These are phyloP conservation scores for Fusarium succisae DNA, from an alignment of 2,329 filamentous ascomycete species.

Conservation along the genomic window DNA sequence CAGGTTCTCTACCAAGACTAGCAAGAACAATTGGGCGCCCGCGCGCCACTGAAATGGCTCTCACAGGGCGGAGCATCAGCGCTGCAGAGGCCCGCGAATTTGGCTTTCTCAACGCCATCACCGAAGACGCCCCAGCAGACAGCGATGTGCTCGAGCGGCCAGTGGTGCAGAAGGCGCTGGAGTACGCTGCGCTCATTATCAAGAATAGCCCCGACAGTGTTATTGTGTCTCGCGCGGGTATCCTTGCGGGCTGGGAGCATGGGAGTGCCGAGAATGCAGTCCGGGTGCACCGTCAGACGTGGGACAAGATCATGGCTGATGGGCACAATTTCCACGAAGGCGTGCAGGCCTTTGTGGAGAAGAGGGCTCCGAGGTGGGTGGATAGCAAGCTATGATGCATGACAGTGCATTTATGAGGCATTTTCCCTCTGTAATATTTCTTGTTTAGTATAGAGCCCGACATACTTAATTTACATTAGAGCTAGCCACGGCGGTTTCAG, in stretches of 20 bases:
- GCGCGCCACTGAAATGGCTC: constrained; percentile 72
- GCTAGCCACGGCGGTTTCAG: constrained; percentile 1
- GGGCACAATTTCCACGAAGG: constrained; percentile 78
- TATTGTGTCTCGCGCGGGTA: constrained; percentile 72
- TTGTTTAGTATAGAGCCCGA: not conserved
- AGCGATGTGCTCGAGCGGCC: constrained; percentile 46
- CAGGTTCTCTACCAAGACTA: constrained; percentile 75
- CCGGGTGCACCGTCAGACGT: constrained; percentile 58
- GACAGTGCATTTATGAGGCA: constrained; percentile 10
- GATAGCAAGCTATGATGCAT: constrained; percentile 61
- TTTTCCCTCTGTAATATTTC: not conserved
- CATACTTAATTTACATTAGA: not conserved
- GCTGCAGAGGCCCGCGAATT: constrained; percentile 68
- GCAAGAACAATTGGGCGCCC: constrained; percentile 72
- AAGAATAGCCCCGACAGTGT: constrained; percentile 76
- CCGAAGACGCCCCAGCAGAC: constrained; percentile 46
- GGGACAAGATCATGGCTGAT: constrained; percentile 65
- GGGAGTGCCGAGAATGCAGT: constrained; percentile 67
- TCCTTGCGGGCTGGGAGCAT: constrained; percentile 76
- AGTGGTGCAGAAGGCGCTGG: constrained; percentile 65
- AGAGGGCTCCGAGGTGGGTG: constrained; percentile 71
- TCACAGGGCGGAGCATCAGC: constrained; percentile 66
- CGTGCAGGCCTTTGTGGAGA: constrained; percentile 76
- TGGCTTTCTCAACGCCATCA: constrained; percentile 74
- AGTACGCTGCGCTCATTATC: constrained; percentile 67